Evolutionary conservation across 768 basidiomycete genomes (phyloP).

Genomic region (Strobilomyces confusus): DNA sequence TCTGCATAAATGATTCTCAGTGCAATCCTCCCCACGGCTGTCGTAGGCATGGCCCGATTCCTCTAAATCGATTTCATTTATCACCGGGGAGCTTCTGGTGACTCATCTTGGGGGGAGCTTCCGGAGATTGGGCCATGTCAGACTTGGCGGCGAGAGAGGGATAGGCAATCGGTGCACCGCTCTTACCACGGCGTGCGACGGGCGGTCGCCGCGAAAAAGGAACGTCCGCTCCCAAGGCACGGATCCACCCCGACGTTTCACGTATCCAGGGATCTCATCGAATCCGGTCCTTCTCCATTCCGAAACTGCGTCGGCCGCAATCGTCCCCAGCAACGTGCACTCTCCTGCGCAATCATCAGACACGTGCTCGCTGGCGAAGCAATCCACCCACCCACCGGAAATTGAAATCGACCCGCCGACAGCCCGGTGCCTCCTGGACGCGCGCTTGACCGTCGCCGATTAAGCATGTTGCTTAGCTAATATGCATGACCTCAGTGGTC

Average conservation of each 20-base stretch:
- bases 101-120: slow-evolving; percentile 18
- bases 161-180: slow-evolving; percentile 11
- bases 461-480: slow-evolving; percentile 16
- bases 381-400: slow-evolving; percentile 22
- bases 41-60: slow-evolving; percentile 14
- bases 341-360: neutral
- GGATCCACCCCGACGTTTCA: slow-evolving; percentile 1
- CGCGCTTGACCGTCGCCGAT: neutral
- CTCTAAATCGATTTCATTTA: slow-evolving; percentile 25
- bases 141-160: neutral
- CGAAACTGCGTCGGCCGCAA: neutral
- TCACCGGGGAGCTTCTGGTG: slow-evolving; percentile 21
- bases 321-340: neutral
- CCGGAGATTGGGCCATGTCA: slow-evolving; percentile 4
- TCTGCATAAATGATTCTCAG: slow-evolving; percentile 15
- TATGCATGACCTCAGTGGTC: neutral
- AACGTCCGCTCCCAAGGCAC: neutral
- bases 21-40: slow-evolving; percentile 23
- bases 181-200: neutral
- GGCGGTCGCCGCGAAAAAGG: neutral
- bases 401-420: slow-evolving; percentile 22
- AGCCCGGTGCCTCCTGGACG: neutral
- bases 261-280: slow-evolving; percentile 10
- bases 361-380: slow-evolving; percentile 4
- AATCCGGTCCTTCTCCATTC: neutral